Evolutionary conservation across 2,329 filamentous ascomycete genomes (phyloP), one percentile per base, ranked within the genome.

Genomic region (Exophiala alcalophila): DNA sequence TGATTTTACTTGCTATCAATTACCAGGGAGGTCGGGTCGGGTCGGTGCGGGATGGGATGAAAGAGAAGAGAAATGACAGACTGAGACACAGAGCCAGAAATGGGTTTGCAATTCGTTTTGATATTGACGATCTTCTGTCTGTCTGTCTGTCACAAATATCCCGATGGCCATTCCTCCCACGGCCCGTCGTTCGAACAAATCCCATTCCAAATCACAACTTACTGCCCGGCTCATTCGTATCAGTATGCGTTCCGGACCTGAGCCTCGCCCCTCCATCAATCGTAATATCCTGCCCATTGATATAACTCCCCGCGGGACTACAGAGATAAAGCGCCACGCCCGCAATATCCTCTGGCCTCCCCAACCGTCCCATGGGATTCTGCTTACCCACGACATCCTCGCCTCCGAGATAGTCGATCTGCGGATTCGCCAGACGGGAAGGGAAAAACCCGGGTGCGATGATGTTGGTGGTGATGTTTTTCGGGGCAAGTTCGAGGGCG

Each of bases 341-440:
- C 0, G 84, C 86, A 55, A 92, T 84, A 65, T 92, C 86, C 67
- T 90, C 86, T 0, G 84, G 76, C 50, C 66, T 58, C 0, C 84
- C 84, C 55, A 87, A 84, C 21, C 84, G 67, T 0, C 77, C 74
- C 53, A 87, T 58, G 7, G 84, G 84, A 47, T 84, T 80, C 3
- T 79, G 73, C 0, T 63, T 66, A 9, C 44, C 40, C 15, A 49
- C 38, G 8, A 37, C 33, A 18, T 47, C 46, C 21, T 45, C 41
- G 6, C 49, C 49, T 11, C 49, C 49, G 14, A 46, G 33, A 10
- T 33, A 39, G 27, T 52, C 46, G 27, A 52, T 49, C 24, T 41
- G 37, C 28, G 39, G 39, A 14, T 40, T 36, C n/a, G 49, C 46
- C 20, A 52, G 31, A 8, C 40, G 30, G n/a, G 30, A 33, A 11